Conservation (phyloP, 2,329 filamentous ascomycete species). For the Orbilia ellipsospora region DNA sequence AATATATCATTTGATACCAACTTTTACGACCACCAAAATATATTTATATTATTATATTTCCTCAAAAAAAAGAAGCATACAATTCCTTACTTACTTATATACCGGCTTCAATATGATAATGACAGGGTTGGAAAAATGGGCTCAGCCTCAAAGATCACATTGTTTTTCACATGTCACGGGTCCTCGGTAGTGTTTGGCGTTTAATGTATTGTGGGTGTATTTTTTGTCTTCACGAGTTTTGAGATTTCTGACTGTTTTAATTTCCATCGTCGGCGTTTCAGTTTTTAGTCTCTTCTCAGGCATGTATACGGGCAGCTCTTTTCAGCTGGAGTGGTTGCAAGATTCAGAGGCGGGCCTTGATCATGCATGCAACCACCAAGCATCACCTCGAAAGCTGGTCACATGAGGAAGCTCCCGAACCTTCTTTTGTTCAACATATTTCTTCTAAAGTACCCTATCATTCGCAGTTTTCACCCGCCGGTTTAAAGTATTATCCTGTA, state of each 20-base stretch:
- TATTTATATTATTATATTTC: not conserved
- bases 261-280: conserved; percentile 2
- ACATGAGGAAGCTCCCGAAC: conserved; percentile 12
- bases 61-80: conserved; percentile 8
- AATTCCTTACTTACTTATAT: conserved; percentile 1
- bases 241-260: not conserved
- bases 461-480: too few relatives aligned
- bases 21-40: too few relatives aligned
- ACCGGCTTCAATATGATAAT: not conserved
- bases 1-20: not conserved
- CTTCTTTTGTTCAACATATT: not conserved
- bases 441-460: not conserved
- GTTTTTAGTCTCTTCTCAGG: not conserved
- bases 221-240: not conserved
- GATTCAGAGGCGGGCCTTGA: conserved; percentile 24
- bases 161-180: conserved; percentile 3
- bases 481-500: not conserved
- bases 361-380: conserved; percentile 13
- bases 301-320: too few relatives aligned
- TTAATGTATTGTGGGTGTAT: conserved; percentile 2
- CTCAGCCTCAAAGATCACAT: conserved; percentile 9
- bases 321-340: conserved; percentile 1
- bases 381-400: conserved; percentile 18
- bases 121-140: not conserved
- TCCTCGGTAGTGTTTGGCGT: conserved; percentile 10